These are phyloP conservation scores for Anthostomella pinea DNA, from an alignment of 2,329 filamentous ascomycete species.

Conservation along the genomic window DNA sequence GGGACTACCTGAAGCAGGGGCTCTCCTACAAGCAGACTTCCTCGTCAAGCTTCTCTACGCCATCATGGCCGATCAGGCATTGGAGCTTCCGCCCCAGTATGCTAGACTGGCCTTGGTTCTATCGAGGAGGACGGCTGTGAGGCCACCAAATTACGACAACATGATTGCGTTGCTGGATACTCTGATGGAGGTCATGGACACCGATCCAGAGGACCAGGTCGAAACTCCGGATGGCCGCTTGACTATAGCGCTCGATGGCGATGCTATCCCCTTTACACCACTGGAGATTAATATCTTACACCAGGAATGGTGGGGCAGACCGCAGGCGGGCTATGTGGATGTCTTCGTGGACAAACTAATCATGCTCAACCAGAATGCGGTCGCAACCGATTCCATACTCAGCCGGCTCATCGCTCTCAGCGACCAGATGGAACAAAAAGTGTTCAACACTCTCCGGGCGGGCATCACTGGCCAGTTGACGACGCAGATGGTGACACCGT, in stretches of 20 bases:
- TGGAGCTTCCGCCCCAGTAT: slow-evolving; percentile 55
- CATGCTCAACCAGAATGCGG: slow-evolving; percentile 54
- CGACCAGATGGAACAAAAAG: slow-evolving; percentile 45
- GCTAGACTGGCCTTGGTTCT: slow-evolving; percentile 51
- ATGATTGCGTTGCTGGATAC: slow-evolving; percentile 50
- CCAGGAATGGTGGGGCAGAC: slow-evolving; percentile 39
- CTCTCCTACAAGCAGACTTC: slow-evolving; percentile 60
- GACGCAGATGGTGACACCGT: slow-evolving; percentile 49
- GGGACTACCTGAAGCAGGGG: slow-evolving; percentile 54
- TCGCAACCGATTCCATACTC: slow-evolving; percentile 55
- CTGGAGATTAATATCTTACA: slow-evolving; percentile 47
- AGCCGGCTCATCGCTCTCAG: slow-evolving; percentile 53
- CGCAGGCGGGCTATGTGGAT: slow-evolving; percentile 39
- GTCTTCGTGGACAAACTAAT: slow-evolving; percentile 67
- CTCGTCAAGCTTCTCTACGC: slow-evolving; percentile 58
- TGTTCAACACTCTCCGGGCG: slow-evolving; percentile 52
- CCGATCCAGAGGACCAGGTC: slow-evolving; percentile 35
- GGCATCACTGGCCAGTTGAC: slow-evolving; percentile 52
- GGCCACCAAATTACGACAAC: slow-evolving; percentile 52
- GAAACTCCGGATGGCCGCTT: slow-evolving; percentile 42
- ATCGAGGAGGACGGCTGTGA: slow-evolving; percentile 45
- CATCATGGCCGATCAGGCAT: slow-evolving; percentile 55
- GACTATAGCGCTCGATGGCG: slow-evolving; percentile 27
- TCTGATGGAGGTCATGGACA: slow-evolving; percentile 44
- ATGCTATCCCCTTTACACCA: slow-evolving; percentile 43